phyloP scores from a whole-genome alignment of 2,329 filamentous ascomycete genomes.

The Cytospora leucostoma region DNA sequence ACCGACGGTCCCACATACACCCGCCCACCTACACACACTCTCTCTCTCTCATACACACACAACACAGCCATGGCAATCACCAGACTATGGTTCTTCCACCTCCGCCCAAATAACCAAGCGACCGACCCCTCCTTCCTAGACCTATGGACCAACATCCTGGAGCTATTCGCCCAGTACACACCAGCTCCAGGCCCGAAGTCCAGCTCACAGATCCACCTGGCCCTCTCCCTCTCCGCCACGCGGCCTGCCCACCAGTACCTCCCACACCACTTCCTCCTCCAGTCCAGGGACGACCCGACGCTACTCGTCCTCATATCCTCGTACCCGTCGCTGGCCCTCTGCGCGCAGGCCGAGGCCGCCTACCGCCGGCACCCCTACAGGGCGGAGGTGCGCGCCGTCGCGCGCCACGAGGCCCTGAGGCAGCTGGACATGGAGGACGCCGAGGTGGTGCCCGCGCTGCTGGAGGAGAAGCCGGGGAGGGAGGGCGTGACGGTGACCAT shows the following conservation, averaged over 20 bases:
- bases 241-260: background rate
- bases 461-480: background rate
- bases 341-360: constrained; percentile 24
- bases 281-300: constrained; percentile 9
- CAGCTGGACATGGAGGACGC: constrained; percentile 26
- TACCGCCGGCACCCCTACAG: constrained; percentile 19
- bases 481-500: constrained; percentile 16
- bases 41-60: background rate
- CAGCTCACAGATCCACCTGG: constrained; percentile 9
- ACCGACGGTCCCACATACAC: too few relatives aligned
- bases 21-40: background rate
- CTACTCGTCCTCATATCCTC: constrained; percentile 25
- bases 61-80: constrained; percentile 23
- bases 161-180: constrained; percentile 25
- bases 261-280: constrained; percentile 26
- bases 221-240: constrained; percentile 14
- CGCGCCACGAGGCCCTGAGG: constrained; percentile 13
- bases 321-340: constrained; percentile 26
- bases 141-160: constrained; percentile 23
- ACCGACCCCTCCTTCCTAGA: constrained; percentile 22
- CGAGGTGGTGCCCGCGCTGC: constrained; percentile 21
- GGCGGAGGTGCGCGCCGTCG: constrained; percentile 14
- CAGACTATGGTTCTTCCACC: constrained; percentile 28
- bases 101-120: constrained; percentile 13
- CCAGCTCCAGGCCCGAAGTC: constrained; percentile 7